Evolutionary conservation across 768 basidiomycete species (phyloP), one percentile per base, ranked within the genome.

Genomic region (Leucosporidium yakuticum): DNA sequence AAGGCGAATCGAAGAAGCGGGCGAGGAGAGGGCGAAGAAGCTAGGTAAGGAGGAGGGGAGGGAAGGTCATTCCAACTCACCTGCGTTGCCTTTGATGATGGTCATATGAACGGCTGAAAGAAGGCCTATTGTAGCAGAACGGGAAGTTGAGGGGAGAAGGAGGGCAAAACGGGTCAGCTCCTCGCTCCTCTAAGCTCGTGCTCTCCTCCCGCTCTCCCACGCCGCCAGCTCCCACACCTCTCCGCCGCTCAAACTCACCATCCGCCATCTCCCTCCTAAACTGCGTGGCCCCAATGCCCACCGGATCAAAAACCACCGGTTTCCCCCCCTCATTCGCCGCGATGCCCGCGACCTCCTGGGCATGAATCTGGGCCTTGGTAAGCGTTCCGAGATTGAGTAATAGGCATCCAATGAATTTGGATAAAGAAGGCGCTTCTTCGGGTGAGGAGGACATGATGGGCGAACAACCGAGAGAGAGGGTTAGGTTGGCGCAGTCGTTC

Each of bases 391-490:
- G 89, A 77, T 97, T 96, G 68, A 96, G 81, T 7, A 97, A 82
- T 23, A 94, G 81, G 1, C 86, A 86, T 21, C 85, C 85, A 55
- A 84, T 83, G 57, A 87, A 83, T 44, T 80, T 80, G 63, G 85
- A 81, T 25, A 97, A 82, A 68, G 94, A 89, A 32, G 84, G 83
- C 83, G 92, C 91, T 77, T 97, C 94, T 66, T 83, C 81, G 0
- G 87, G 83, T 29, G 87, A 85, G 25, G 89, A 87, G 4, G 93
- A 89, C 94, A 97, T 97, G 76, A 97, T 93, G 0, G 94, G 94
- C 67, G 90, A 92, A 20, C 86, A 91, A 23, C 89, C 88, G 6
- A 96, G 75, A 0, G 91, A 90, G 9, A 97, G 83, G 2, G 92
- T 95, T 2, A 88, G 84, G 76, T 95, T 96, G 27, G 71, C 68